Evolutionary conservation across 1,284 basidiomycete species (phyloP).

Genomic region (Ganoderma leucocontextum): DNA sequence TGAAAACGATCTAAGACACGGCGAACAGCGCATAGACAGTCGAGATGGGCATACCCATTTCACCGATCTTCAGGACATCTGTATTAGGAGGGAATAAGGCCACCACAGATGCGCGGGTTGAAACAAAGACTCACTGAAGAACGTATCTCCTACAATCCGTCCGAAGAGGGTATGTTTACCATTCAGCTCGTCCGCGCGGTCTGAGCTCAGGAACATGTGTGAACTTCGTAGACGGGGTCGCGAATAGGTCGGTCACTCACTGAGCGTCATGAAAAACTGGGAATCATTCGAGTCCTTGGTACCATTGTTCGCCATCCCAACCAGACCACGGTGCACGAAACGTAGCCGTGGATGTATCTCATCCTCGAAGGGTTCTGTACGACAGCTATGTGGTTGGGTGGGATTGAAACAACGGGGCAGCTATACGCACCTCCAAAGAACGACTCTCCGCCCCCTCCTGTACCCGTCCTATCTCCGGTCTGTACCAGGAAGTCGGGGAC

Average conservation of each 20-base stretch:
- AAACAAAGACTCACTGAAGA: constrained; percentile 74
- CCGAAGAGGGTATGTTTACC: constrained; percentile 92
- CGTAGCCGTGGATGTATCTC: constrained; percentile 93
- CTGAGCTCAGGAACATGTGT: constrained; percentile 47
- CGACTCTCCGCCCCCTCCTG: constrained; percentile 91
- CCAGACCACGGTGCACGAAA: constrained; percentile 86
- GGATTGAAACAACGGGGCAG: not conserved
- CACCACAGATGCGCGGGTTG: not conserved
- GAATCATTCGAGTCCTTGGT: constrained; percentile 86
- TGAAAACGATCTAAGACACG: constrained; percentile 31
- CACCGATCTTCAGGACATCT: constrained; percentile 92
- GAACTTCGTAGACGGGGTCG: not conserved
- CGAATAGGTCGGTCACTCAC: constrained; percentile 47
- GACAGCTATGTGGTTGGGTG: not conserved
- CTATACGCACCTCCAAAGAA: constrained; percentile 80
- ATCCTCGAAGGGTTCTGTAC: constrained; percentile 86
- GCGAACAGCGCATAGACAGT: not conserved
- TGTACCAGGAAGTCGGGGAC: constrained; percentile 92
- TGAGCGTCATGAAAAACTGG: constrained; percentile 92
- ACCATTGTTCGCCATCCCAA: constrained; percentile 95
- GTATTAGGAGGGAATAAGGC: constrained; percentile 11
- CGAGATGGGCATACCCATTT: constrained; percentile 66
- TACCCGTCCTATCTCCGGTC: constrained; percentile 94
- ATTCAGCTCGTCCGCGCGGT: constrained; percentile 88
- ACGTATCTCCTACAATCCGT: constrained; percentile 80